phyloP scores from a whole-genome alignment of 1,284 basidiomycete genomes.

The Tetrapyrgos nigripes region DNA sequence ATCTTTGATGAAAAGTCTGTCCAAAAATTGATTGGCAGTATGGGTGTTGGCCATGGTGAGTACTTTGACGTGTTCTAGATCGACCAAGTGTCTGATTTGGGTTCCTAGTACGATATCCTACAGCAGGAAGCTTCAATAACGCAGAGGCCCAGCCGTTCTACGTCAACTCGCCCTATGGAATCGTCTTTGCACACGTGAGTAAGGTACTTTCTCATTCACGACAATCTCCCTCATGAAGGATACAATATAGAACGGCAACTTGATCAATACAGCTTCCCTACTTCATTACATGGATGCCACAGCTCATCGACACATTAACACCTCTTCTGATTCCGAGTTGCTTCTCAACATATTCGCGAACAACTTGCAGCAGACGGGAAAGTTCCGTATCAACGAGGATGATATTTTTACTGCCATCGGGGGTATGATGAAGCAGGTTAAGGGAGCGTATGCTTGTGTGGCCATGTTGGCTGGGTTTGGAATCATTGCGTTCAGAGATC shows the following conservation, averaged over 20 bases:
- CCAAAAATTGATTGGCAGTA: slow-evolving; percentile 84
- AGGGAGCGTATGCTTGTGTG: slow-evolving; percentile 96
- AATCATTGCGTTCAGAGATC: slow-evolving; percentile 97
- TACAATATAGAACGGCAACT: slow-evolving; percentile 88
- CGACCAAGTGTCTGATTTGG: slow-evolving; percentile 10
- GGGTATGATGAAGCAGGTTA: slow-evolving; percentile 88
- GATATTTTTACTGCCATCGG: slow-evolving; percentile 97
- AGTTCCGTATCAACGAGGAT: slow-evolving; percentile 99
- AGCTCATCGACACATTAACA: slow-evolving; percentile 99
- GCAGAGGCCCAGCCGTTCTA: slow-evolving; percentile 99
- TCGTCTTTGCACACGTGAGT: slow-evolving; percentile 95
- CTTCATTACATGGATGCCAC: slow-evolving; percentile 95
- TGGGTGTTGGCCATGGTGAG: slow-evolving; percentile 98
- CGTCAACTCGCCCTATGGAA: slow-evolving; percentile 98
- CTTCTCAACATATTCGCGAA: slow-evolving; percentile 98
- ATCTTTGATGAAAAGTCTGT: slow-evolving; percentile 90
- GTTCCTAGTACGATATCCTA: slow-evolving; percentile 89
- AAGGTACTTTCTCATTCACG: slow-evolving; percentile 1
- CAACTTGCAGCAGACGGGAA: slow-evolving; percentile 97
- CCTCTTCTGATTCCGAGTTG: slow-evolving; percentile 97
- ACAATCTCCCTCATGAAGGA: slow-evolving; percentile 14
- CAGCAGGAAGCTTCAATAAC: slow-evolving; percentile 95
- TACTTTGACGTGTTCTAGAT: slow-evolving; percentile 16
- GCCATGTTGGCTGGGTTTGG: slow-evolving; percentile 99
- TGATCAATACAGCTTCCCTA: slow-evolving; percentile 91